phyloP scores from a whole-genome alignment of 306 rosid species.

The Trichosanthes truncata region DNA sequence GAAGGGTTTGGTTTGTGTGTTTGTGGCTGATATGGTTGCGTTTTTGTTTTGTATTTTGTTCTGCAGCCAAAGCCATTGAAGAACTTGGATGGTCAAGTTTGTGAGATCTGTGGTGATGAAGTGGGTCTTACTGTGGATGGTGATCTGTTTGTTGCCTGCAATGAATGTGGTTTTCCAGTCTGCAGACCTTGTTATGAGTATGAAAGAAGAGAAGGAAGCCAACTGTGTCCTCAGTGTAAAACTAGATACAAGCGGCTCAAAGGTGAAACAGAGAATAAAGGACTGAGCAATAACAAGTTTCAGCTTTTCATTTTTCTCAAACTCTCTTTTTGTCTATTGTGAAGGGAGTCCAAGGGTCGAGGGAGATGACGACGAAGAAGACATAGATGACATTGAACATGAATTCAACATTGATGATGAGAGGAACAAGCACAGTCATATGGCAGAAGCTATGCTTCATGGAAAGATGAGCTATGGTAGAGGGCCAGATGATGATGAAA shows the following conservation, averaged over 20 bases:
- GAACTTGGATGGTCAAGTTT: constrained; percentile 91
- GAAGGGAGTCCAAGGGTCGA: constrained; percentile 90
- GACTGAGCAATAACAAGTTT: not conserved
- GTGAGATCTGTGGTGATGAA: constrained; percentile 94
- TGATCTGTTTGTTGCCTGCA: constrained; percentile 89
- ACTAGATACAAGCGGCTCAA: constrained; percentile 91
- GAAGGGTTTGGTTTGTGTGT: not conserved
- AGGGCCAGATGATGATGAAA: constrained; percentile 48
- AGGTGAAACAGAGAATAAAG: constrained; percentile 25
- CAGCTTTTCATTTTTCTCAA: not conserved
- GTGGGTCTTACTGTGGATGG: constrained; percentile 89
- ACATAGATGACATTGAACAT: constrained; percentile 82
- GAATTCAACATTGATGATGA: constrained; percentile 69
- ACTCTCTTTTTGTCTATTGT: constrained; percentile 1
- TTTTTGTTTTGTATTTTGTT: not conserved
- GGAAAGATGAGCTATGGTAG: constrained; percentile 64
- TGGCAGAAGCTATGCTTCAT: constrained; percentile 83
- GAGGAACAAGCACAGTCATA: constrained; percentile 37
- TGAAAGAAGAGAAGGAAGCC: constrained; percentile 87
- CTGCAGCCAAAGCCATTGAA: constrained; percentile 84
- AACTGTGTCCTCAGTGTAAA: constrained; percentile 87
- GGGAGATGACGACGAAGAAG: constrained; percentile 97
- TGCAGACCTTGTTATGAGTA: constrained; percentile 96
- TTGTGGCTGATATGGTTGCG: not conserved
- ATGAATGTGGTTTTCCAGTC: constrained; percentile 92